Evolutionary conservation across 2,329 filamentous ascomycete species (phyloP).

Genomic region (Penicillium sp.): DNA sequence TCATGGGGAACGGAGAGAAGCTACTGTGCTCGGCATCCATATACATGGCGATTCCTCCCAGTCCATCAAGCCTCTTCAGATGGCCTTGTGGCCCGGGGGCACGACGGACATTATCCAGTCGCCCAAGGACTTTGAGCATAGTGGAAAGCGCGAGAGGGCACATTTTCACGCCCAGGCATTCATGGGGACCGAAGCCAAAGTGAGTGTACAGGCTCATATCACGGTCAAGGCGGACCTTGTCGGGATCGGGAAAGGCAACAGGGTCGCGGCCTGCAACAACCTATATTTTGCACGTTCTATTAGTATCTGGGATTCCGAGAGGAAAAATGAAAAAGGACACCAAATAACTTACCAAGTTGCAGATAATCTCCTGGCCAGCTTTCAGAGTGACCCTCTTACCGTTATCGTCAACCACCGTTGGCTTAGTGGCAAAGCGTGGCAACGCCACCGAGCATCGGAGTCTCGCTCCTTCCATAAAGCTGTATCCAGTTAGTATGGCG

Average conservation of each 20-base stretch:
- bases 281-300: constrained; percentile 12
- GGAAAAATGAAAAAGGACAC: not conserved
- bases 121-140: constrained; percentile 36
- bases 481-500: constrained; percentile 14
- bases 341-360: constrained; percentile 29
- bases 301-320: not conserved
- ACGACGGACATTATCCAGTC: constrained; percentile 36
- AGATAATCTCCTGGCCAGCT: constrained; percentile 29
- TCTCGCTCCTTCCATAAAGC: constrained; percentile 36
- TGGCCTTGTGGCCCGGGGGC: constrained; percentile 35
- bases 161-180: constrained; percentile 47
- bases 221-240: constrained; percentile 52
- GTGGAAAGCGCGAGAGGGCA: constrained; percentile 30
- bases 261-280: constrained; percentile 32
- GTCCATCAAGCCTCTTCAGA: constrained; percentile 33
- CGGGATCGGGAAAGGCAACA: constrained; percentile 32
- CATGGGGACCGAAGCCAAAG: constrained; percentile 55
- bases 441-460: constrained; percentile 33
- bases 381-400: constrained; percentile 28
- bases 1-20: constrained; percentile 37
- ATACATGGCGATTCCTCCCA: constrained; percentile 37
- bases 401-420: constrained; percentile 29
- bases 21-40: constrained; percentile 39
- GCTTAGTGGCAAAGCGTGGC: constrained; percentile 29
- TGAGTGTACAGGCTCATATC: constrained; percentile 56